A percentile compares a stretch with the other conserved stretches of the same genome.
These are phyloP conservation scores for Atkinsonella texensis DNA, from an alignment of 2,329 filamentous ascomycete genomes.

Conservation along the genomic window DNA sequence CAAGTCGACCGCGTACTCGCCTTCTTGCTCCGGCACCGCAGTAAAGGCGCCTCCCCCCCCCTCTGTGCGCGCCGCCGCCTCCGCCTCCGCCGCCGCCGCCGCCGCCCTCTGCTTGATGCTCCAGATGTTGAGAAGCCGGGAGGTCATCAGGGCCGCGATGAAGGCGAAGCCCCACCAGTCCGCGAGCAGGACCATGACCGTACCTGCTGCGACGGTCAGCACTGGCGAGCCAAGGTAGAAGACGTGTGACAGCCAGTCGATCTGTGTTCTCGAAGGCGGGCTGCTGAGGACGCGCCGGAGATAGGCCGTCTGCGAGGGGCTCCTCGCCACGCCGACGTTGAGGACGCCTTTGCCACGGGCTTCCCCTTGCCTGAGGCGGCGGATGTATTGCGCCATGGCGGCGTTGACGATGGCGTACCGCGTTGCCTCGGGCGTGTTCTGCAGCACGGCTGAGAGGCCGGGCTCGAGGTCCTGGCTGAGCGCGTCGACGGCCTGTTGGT, in stretches of 20 bases:
- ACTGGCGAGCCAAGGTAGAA: conserved; percentile 36
- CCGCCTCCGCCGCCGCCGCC: neutral
- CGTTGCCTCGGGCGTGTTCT: neutral
- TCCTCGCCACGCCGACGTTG: conserved; percentile 15
- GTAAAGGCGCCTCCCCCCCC: neutral
- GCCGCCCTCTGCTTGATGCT: conserved; percentile 38
- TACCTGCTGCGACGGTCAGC: conserved; percentile 31
- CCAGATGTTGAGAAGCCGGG: conserved; percentile 43
- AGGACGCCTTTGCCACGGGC: conserved; percentile 8
- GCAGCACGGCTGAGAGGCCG: conserved; percentile 17
- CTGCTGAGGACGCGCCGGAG: conserved; percentile 11
- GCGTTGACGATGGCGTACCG: conserved; percentile 32
- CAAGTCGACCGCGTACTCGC: conserved; percentile 41
- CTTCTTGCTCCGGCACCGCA: conserved; percentile 7
- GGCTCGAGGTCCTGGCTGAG: conserved; percentile 29
- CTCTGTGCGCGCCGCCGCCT: neutral
- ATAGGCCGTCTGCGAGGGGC: conserved; percentile 7
- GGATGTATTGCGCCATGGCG: conserved; percentile 38
- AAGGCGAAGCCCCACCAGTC: conserved; percentile 41
- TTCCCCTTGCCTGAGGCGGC: conserved; percentile 13
- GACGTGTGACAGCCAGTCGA: conserved; percentile 35
- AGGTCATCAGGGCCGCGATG: conserved; percentile 36
- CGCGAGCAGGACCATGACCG: conserved; percentile 32
- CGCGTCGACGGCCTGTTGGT: conserved; percentile 43
- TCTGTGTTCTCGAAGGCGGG: conserved; percentile 11